Percentiles rank a stretch among this genome's conserved stretches.
Conservation (phyloP, 495 filamentous ascomycete genomes). For the Aspergillus panamensis region DNA sequence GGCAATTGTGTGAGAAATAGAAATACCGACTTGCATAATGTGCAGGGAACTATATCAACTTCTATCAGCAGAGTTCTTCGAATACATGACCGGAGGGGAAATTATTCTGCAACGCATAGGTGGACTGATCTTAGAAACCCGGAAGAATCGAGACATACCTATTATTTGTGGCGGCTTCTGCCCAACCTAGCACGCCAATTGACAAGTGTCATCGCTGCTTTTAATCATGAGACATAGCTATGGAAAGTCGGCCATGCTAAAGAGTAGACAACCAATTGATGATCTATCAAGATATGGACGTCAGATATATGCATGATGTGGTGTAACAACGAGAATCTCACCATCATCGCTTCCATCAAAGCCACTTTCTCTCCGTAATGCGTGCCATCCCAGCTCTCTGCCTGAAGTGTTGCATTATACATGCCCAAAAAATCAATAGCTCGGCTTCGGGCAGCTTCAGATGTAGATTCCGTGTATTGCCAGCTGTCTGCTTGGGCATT, state of each 20-base stretch:
- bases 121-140: not conserved
- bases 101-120: not conserved
- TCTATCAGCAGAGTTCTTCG: too few relatives aligned
- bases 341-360: slow-evolving; percentile 51
- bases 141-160: not conserved
- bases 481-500: slow-evolving; percentile 39
- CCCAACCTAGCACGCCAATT: not conserved
- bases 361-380: slow-evolving; percentile 43
- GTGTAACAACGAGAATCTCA: slow-evolving; percentile 23
- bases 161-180: not conserved
- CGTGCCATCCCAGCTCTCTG: slow-evolving; percentile 40
- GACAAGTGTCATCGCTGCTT: not conserved
- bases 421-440: slow-evolving; percentile 45
- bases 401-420: slow-evolving; percentile 49
- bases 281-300: slow-evolving; percentile 20
- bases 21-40: too few relatives aligned
- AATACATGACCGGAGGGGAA: not conserved
- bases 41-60: too few relatives aligned
- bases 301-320: slow-evolving; percentile 7
- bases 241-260: slow-evolving; percentile 10
- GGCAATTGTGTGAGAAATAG: not conserved
- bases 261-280: slow-evolving; percentile 45
- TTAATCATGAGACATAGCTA: not conserved
- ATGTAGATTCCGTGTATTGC: slow-evolving; percentile 41
- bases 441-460: slow-evolving; percentile 31